Conservation (phyloP, 495 filamentous ascomycete species). For the Aspergillus heteromorphus region DNA sequence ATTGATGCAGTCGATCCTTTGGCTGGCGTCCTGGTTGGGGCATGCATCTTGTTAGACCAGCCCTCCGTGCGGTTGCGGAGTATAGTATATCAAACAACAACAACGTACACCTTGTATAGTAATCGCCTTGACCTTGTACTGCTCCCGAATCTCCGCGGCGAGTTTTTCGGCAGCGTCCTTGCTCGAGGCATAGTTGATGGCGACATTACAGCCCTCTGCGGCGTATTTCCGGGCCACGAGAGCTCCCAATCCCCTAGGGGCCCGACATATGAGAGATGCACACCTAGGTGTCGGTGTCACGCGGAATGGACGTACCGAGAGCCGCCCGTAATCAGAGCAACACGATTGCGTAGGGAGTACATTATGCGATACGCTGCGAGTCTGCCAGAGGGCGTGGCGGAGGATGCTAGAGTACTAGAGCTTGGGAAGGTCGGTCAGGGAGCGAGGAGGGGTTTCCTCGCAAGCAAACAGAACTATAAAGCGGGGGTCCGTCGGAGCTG, state of each 20-base stretch:
- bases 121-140: conserved; percentile 50
- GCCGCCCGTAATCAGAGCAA: conserved; percentile 55
- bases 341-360: conserved; percentile 56
- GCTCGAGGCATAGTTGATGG: conserved; percentile 63
- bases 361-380: too few species aligned
- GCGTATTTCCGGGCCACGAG: conserved; percentile 60
- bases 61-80: too few species aligned
- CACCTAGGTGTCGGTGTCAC: too few species aligned
- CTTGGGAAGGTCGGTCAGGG: too few species aligned
- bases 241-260: conserved; percentile 63
- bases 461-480: neutral
- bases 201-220: conserved; percentile 58
- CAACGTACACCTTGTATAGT: conserved; percentile 54
- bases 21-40: conserved; percentile 49
- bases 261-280: neutral
- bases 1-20: conserved; percentile 48
- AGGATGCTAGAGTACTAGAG: too few species aligned
- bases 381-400: too few species aligned
- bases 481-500: neutral
- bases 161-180: conserved; percentile 50
- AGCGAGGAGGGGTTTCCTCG: too few species aligned
- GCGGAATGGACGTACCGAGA: neutral
- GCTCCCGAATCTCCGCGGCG: conserved; percentile 43
- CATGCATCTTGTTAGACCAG: neutral
- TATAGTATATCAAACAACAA: neutral